Conservation (phyloP, 2,329 filamentous ascomycete genomes). For the Botrytis aclada region DNA sequence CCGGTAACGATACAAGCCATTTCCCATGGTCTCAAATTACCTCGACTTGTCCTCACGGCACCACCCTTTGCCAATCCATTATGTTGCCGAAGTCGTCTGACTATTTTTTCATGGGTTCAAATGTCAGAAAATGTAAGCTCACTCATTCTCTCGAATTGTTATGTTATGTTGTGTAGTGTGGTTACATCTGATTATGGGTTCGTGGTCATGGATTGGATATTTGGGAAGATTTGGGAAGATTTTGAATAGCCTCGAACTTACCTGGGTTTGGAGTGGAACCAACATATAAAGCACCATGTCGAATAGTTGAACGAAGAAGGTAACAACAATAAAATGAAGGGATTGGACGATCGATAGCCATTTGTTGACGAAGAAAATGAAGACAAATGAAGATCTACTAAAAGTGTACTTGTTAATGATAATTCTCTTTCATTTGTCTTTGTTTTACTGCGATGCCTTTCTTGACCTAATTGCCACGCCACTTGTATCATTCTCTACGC, state of each 20-base stretch:
- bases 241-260: constrained; percentile 19
- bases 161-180: background rate
- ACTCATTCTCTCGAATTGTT: background rate
- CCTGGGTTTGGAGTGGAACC: constrained; percentile 85
- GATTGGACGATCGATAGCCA: constrained; percentile 51
- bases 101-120: constrained; percentile 33
- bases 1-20: constrained; percentile 84
- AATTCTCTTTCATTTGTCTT: background rate
- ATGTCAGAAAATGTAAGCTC: background rate
- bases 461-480: background rate
- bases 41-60: constrained; percentile 69
- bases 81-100: constrained; percentile 81
- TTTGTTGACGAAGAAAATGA: constrained; percentile 12
- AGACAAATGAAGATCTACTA: background rate
- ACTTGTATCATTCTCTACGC: background rate
- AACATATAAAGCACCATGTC: constrained; percentile 71
- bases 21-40: constrained; percentile 77
- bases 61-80: constrained; percentile 84
- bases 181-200: background rate
- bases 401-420: background rate
- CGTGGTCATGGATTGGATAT: background rate
- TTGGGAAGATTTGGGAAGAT: background rate
- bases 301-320: constrained; percentile 77
- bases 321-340: constrained; percentile 94
- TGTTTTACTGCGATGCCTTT: background rate